A percentile compares a stretch with the other conserved stretches of the same genome.
Evolutionary conservation across 192 early-diverging fungal species (phyloP).

Genomic region (Gorgonomyces haynaldii): DNA sequence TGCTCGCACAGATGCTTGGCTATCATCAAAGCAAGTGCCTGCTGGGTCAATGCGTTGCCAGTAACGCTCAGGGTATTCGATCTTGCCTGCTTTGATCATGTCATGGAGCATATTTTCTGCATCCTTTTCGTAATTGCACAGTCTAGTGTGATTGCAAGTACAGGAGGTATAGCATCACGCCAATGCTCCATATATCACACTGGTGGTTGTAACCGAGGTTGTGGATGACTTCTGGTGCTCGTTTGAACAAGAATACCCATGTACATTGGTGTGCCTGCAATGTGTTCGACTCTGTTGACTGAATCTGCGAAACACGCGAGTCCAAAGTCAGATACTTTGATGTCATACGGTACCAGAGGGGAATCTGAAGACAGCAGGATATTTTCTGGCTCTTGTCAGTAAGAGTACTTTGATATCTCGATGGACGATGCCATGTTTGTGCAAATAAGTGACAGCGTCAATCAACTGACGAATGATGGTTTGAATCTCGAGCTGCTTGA

Average conservation of each 20-base stretch:
- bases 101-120: constrained; percentile 22
- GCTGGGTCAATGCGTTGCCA: constrained; percentile 18
- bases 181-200: constrained; percentile 48
- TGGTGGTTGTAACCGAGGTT: constrained; percentile 36
- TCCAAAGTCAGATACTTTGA: constrained; percentile 24
- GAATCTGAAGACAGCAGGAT: constrained; percentile 11
- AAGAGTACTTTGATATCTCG: constrained; percentile 18
- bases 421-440: constrained; percentile 14
- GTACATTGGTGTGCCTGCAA: constrained; percentile 32
- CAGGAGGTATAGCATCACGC: constrained; percentile 40
- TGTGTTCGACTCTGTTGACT: constrained; percentile 11
- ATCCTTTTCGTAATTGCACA: constrained; percentile 26
- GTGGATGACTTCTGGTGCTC: constrained; percentile 40
- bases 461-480: constrained; percentile 13
- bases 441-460: constrained; percentile 17
- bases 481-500: constrained; percentile 4
- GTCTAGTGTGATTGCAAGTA: constrained; percentile 15
- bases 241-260: constrained; percentile 20
- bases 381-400: constrained; percentile 14
- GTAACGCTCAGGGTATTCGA: constrained; percentile 27
- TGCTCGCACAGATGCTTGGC: constrained; percentile 26
- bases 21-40: constrained; percentile 10
- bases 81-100: constrained; percentile 26
- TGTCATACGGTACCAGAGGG: constrained; percentile 11
- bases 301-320: constrained; percentile 17